Base-by-base conservation (phyloP, 1,284 basidiomycete species). In the Tilletia indica region DNA sequence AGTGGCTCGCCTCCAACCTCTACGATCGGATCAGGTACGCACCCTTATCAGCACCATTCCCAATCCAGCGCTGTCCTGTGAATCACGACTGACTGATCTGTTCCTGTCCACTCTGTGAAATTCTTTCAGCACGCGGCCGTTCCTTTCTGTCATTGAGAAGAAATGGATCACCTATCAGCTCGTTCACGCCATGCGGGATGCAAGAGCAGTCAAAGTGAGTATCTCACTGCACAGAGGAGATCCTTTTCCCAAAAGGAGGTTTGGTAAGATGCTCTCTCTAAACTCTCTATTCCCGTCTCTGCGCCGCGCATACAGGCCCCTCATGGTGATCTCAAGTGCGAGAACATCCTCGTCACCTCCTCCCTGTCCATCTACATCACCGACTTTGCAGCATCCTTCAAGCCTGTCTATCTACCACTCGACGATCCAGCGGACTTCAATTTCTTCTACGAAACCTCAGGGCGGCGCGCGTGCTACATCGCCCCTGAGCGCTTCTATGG, bases 381-480 rank as follows among this genome's bases (percentile, higher is more conserved):
- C 67, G 97, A 99, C 86, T 98, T 99, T 84, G 93, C 96, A 0
- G 92, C 94, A 0, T 82, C 87, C 31, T 96, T 94, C 89, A 99
- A 99, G 85, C 97, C 95, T 0, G 94, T 94, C 0, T 94, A 90
- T 82, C 89, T 99, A 6, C 97, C 97, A 0, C 89, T 98, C 51
- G 94, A 99, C 82, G 96, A 99, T 82, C 97, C 97, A 0, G 91
- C 94, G 4, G 95, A 97, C 86, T 99, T 98, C 85, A 94, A 94
- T 3, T 97, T 95, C 87, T 99, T 92, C 88, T 99, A 96, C 84
- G 97, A 99, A 85, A 96, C 94, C 1, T 94, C 93, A 9, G 93
- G 92, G 0, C 88, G 93, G 9, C 88, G 97, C 4, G 96, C 93
- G 2, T 99, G 96, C 84, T 98, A 99, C 81, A 87, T 99, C 72